Conservation (phyloP, 2,329 filamentous ascomycete species). For the Clarireedia monteithiana region DNA sequence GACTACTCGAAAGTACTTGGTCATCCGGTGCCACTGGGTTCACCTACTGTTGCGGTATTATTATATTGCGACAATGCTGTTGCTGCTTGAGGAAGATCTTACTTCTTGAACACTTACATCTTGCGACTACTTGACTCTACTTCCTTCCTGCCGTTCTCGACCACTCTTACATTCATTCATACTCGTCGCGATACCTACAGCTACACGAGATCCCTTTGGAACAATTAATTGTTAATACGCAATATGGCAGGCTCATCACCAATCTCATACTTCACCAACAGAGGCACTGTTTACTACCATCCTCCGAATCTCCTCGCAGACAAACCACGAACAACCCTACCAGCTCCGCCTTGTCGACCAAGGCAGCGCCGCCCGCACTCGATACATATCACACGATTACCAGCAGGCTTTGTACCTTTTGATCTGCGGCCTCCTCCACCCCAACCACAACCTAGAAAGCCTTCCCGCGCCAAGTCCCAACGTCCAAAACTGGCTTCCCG, state of each 20-base stretch:
- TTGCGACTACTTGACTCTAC: slow-evolving; percentile 1
- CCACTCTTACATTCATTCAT: slow-evolving; percentile 4
- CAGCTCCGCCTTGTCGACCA: slow-evolving; percentile 38
- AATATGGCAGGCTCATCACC: slow-evolving; percentile 24
- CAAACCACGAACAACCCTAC: slow-evolving; percentile 23
- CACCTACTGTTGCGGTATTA: not conserved
- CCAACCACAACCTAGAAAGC: slow-evolving; percentile 26
- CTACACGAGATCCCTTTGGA: not conserved
- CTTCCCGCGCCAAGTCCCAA: slow-evolving; percentile 30
- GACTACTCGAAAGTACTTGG: slow-evolving; percentile 4
- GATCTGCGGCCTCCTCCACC: slow-evolving; percentile 27
- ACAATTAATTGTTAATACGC: slow-evolving; percentile 16
- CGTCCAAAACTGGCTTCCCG: slow-evolving; percentile 39
- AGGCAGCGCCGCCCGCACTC: slow-evolving; percentile 46
- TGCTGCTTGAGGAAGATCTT: not conserved
- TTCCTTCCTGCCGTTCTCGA: not conserved
- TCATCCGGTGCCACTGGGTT: slow-evolving; percentile 8
- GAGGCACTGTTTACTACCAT: slow-evolving; percentile 25
- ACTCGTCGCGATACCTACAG: not conserved
- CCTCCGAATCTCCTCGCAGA: slow-evolving; percentile 14
- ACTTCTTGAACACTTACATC: not conserved
- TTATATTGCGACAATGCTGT: slow-evolving; percentile 7
- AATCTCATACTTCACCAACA: slow-evolving; percentile 20
- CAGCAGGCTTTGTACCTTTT: slow-evolving; percentile 35
- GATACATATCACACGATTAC: slow-evolving; percentile 45